These are phyloP conservation scores for Asterophora lycoperdoides DNA, from an alignment of 768 basidiomycete genomes.

Conservation along the genomic window DNA sequence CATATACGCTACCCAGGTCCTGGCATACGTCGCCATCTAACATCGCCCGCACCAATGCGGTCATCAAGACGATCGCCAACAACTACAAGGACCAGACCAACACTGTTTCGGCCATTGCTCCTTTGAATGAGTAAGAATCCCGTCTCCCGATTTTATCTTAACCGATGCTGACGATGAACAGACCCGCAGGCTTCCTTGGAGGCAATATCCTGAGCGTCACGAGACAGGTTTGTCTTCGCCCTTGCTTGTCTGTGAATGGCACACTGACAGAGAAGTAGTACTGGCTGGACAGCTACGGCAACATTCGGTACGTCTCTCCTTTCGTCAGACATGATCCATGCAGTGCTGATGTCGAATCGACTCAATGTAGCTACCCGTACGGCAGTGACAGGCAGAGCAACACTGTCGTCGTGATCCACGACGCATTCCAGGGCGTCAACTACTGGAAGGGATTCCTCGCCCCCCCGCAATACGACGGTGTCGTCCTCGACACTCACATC, in stretches of 20 bases:
- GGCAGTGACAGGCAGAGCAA: constrained; percentile 48
- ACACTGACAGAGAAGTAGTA: constrained; percentile 38
- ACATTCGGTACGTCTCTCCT: constrained; percentile 48
- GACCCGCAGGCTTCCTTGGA: constrained; percentile 71
- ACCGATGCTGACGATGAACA: constrained; percentile 20
- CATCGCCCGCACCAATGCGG: constrained; percentile 58
- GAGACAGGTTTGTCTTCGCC: constrained; percentile 30
- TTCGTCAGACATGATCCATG: not conserved
- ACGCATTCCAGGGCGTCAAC: constrained; percentile 73
- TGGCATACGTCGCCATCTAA: constrained; percentile 71
- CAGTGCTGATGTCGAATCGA: constrained; percentile 7
- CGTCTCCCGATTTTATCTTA: not conserved
- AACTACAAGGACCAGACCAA: constrained; percentile 51
- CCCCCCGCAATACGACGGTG: constrained; percentile 50
- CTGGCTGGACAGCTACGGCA: constrained; percentile 72
- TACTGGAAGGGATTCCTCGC: constrained; percentile 66
- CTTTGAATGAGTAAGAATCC: constrained; percentile 69
- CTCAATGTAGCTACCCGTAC: constrained; percentile 30
- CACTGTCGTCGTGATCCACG: constrained; percentile 64
- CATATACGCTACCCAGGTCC: constrained; percentile 26
- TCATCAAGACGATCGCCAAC: constrained; percentile 59
- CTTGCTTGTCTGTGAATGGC: not conserved
- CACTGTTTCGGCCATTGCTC: constrained; percentile 65
- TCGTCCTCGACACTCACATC: constrained; percentile 76
- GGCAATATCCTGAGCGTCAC: constrained; percentile 45